These are phyloP conservation scores for Hemileccinum impolitum DNA, from an alignment of 768 basidiomycete species.

Conservation along the genomic window DNA sequence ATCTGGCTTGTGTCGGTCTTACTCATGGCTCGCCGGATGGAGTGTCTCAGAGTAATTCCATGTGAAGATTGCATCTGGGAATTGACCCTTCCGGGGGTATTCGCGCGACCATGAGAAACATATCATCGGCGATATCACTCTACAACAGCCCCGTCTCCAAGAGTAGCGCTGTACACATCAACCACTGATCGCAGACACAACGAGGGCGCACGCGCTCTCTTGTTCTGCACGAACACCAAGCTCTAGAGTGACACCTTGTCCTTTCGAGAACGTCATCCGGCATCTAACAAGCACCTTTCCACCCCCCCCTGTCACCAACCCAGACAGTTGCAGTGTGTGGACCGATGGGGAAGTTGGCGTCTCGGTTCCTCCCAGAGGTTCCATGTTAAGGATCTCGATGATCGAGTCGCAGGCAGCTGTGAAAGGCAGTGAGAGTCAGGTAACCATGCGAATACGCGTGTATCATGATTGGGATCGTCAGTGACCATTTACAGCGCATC, in stretches of 20 bases:
- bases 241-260: conserved; percentile 91
- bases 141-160: conserved; percentile 10
- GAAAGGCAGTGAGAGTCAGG: conserved; percentile 8
- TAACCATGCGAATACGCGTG: conserved; percentile 11
- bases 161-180: conserved; percentile 23
- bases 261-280: conserved; percentile 92
- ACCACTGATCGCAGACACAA: conserved; percentile 85
- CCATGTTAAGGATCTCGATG: conserved; percentile 95
- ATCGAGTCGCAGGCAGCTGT: conserved; percentile 95
- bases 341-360: conserved; percentile 76
- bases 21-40: conserved; percentile 1
- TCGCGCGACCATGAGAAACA: conserved; percentile 12
- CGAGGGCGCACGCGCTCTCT: conserved; percentile 79
- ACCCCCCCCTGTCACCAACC: conserved; percentile 85
- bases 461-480: conserved; percentile 19
- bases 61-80: conserved; percentile 1
- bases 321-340: conserved; percentile 92
- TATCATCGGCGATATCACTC: conserved; percentile 2
- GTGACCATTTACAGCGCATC: conserved; percentile 10
- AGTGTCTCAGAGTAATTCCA: conserved; percentile 8
- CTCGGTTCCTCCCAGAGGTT: conserved; percentile 90
- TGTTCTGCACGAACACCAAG: conserved; percentile 89
- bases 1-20: conserved; percentile 1
- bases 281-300: conserved; percentile 95
- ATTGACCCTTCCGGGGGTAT: background rate